Evolutionary conservation across 2,329 filamentous ascomycete species (phyloP).

Genomic region (Calonectria multiphialidica): DNA sequence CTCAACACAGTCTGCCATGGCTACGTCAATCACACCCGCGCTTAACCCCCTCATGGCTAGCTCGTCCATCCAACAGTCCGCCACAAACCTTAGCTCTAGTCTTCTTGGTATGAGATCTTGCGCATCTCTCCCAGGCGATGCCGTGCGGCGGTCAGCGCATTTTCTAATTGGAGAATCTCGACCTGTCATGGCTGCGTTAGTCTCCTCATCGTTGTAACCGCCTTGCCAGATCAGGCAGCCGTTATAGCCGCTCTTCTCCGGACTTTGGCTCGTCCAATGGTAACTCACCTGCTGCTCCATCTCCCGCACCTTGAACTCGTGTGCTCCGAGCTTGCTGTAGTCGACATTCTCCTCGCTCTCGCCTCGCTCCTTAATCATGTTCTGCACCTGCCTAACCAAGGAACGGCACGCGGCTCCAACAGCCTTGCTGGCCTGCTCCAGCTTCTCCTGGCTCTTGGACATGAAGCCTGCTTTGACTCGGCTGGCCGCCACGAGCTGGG

Average conservation of each 20-base stretch:
- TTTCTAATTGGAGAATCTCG: constrained; percentile 96
- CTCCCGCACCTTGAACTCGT: constrained; percentile 98
- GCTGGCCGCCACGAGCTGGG: constrained; percentile 94
- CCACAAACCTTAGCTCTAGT: constrained; percentile 53
- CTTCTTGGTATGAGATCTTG: constrained; percentile 94
- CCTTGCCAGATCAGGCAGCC: constrained; percentile 35
- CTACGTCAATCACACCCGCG: background rate
- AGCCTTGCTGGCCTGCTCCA: constrained; percentile 92
- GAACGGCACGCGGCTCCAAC: constrained; percentile 90
- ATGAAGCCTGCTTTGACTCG: constrained; percentile 98
- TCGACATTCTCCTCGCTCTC: constrained; percentile 87
- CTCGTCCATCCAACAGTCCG: background rate
- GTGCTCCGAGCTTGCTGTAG: constrained; percentile 87
- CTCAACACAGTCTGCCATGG: background rate
- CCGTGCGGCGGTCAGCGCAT: constrained; percentile 82
- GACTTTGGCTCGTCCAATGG: constrained; percentile 11
- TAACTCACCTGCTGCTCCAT: constrained; percentile 96
- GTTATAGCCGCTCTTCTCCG: constrained; percentile 32
- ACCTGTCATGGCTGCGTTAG: constrained; percentile 69
- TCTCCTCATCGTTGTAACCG: constrained; percentile 25
- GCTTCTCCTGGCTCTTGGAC: constrained; percentile 93
- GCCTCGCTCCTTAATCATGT: constrained; percentile 90
- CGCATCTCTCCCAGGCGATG: constrained; percentile 95
- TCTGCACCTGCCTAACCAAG: constrained; percentile 93
- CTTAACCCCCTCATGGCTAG: background rate